Evolutionary conservation across 2,329 filamentous ascomycete species (phyloP), one percentile per base, ranked within the genome.

Genomic region (Epichloe aotearoae): DNA sequence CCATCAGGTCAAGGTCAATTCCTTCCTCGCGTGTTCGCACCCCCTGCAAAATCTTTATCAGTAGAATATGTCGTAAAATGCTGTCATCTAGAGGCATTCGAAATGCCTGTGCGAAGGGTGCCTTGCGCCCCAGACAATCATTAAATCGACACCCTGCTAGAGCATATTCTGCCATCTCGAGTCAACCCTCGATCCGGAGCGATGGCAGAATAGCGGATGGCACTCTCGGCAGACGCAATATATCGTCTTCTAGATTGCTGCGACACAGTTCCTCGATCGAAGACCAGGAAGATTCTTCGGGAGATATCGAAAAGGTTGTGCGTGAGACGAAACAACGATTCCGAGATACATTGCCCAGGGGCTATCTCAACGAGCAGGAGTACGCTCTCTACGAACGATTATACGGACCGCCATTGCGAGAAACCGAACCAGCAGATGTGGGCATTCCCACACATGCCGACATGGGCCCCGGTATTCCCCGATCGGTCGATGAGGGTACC

Each of bases 371-470:
- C 36, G 73, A 75, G 1, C 77, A 84, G 49, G 89, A 95, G 64
- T 82, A 84, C 59, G 71, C 70, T 46, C 69, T 95, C 1, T 95
- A 95, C 65, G 81, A 85, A 61, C 76, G 88, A 55, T 69, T 95
- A 15, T 96, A 93, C 64, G 91, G 90, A 1, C 73, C 82, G 36
- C 88, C 89, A 2, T 63, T 86, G 54, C 74, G 82, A 41, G 74
- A 77, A 49, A 83, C 79, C 2, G 65, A 61, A 7, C 73, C 77
- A 1, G 80, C 83, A 52, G 79, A 84, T 64, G 73, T 80, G 4
- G 80, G 68, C 26, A 75, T 70, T 53, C 67, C 71, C 54, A 69
- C 52, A 47, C 65, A 62, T 58, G 68, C 62, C 26, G 66, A 69
- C 41, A 67, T 69, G 64, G 61, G 58, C 2, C 42, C 56, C 2